Conservation (phyloP, 305 asterid genomes). For the Rubia balearica region DNA sequence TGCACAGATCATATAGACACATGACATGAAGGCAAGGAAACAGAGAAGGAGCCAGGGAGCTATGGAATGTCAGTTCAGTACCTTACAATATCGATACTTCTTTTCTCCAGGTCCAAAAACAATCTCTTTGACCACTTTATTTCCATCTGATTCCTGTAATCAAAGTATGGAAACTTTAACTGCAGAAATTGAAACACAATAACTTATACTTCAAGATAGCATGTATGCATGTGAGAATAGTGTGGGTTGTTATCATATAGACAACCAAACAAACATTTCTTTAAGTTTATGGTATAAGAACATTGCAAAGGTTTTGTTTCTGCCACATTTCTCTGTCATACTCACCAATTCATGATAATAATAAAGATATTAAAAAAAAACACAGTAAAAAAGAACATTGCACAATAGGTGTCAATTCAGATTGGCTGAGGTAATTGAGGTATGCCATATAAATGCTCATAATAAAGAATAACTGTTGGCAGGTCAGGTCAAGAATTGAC, state of each 20-base stretch:
- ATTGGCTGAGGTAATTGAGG: too few species aligned
- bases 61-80: conserved; percentile 19
- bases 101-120: conserved; percentile 60
- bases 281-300: too few species aligned
- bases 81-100: conserved; percentile 83
- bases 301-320: neutral
- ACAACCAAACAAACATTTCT: neutral
- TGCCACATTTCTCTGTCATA: too few species aligned
- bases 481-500: too few species aligned
- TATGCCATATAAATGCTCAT: too few species aligned
- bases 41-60: neutral
- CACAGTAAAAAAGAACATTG: neutral
- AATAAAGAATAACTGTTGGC: too few species aligned
- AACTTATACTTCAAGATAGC: neutral
- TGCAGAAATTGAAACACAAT: neutral
- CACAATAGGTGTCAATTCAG: neutral
- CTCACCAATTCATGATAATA: neutral
- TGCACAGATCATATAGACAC: neutral
- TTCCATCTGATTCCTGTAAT: conserved; percentile 74
- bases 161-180: conserved; percentile 13
- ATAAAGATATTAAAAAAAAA: neutral
- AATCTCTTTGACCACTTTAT: conserved; percentile 55
- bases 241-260: neutral
- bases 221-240: neutral
- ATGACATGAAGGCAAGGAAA: neutral